A percentile compares a stretch with the other conserved stretches of the same genome.
phyloP scores from a whole-genome alignment of 331 rosid species.

The Saraca asoca region DNA sequence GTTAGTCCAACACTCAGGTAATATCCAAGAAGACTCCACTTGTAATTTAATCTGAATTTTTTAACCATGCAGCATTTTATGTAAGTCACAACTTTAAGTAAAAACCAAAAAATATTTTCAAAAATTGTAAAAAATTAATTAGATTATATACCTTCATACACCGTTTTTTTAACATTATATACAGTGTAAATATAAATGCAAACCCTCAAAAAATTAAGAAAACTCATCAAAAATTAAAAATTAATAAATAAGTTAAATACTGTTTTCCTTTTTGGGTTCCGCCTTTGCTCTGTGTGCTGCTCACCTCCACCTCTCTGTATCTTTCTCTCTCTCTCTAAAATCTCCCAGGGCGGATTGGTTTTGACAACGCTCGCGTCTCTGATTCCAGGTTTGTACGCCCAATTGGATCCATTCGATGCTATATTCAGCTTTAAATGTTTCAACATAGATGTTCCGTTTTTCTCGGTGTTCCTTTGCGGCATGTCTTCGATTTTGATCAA shows the following conservation, averaged over 20 bases:
- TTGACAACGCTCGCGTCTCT: constrained; percentile 52
- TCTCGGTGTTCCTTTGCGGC: constrained; percentile 15
- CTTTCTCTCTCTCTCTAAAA: constrained; percentile 52
- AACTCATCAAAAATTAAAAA: constrained; percentile 12
- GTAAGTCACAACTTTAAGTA: too few relatives aligned
- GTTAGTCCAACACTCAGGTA: too few relatives aligned
- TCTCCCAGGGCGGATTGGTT: constrained; percentile 62
- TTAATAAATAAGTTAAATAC: constrained; percentile 12
- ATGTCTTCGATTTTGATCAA: constrained; percentile 52
- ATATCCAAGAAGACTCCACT: too few relatives aligned
- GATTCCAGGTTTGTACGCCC: constrained; percentile 70
- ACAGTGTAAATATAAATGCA: too few relatives aligned
- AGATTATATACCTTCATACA: too few relatives aligned
- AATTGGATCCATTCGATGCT: constrained; percentile 54
- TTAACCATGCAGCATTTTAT: too few relatives aligned
- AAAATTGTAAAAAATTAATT: too few relatives aligned
- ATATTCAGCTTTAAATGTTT: neutral
- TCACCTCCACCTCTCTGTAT: constrained; percentile 41
- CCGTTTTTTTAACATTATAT: too few relatives aligned
- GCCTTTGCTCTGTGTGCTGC: constrained; percentile 55
- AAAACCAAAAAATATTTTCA: too few relatives aligned
- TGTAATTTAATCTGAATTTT: too few relatives aligned
- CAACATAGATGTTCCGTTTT: neutral
- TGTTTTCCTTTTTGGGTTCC: constrained; percentile 54
- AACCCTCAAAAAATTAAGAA: constrained; percentile 3